These are phyloP conservation scores for Nicotiana attenuata DNA, from an alignment of 257 asterid genomes.

Conservation along the genomic window DNA sequence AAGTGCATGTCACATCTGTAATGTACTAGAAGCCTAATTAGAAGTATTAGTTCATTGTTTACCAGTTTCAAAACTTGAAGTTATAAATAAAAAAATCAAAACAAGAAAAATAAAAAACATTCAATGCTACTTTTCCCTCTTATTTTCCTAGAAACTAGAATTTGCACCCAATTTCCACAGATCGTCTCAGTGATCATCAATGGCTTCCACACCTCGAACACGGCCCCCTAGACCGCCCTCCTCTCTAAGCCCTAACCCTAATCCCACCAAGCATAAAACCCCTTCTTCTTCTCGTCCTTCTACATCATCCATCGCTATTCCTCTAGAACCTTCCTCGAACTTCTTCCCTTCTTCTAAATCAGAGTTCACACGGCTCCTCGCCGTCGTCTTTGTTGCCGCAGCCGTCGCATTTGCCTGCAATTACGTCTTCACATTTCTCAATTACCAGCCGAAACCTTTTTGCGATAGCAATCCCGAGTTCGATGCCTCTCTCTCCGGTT, in stretches of 20 bases:
- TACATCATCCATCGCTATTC: constrained; percentile 9
- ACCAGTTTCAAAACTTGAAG: no score
- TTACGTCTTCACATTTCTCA: constrained; percentile 32
- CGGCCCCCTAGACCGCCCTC: background rate
- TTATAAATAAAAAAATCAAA: no score
- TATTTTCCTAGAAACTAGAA: no score
- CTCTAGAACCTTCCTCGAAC: constrained; percentile 33
- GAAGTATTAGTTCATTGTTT: no score
- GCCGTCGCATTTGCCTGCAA: constrained; percentile 55
- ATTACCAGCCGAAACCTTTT: constrained; percentile 51
- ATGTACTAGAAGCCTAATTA: no score
- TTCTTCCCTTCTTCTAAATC: constrained; percentile 53
- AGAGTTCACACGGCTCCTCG: constrained; percentile 47
- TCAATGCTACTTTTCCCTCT: no score
- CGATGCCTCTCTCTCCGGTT: constrained; percentile 47
- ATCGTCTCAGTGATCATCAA: background rate
- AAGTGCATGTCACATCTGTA: no score
- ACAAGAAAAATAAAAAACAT: no score
- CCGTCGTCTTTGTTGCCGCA: constrained; percentile 57
- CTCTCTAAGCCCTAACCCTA: background rate
- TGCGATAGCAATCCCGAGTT: constrained; percentile 39
- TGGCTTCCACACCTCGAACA: constrained; percentile 24
- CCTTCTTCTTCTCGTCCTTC: constrained; percentile 10
- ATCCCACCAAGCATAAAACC: constrained; percentile 4
- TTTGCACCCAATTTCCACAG: no score